Conservation (phyloP, 176 grass and related monocot species). For the Ensete ventricosum region DNA sequence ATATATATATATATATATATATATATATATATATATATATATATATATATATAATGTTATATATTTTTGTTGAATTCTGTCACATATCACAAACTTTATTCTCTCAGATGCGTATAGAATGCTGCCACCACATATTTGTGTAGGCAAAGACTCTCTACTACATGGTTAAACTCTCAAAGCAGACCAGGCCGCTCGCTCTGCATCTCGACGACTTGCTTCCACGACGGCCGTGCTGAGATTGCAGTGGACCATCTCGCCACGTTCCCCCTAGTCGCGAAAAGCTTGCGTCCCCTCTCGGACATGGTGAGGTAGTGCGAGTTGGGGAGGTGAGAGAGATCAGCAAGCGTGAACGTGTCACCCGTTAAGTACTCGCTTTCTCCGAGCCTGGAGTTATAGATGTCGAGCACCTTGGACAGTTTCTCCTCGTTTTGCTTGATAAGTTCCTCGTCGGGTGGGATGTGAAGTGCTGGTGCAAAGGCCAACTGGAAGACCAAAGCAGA, state of each 20-base stretch:
- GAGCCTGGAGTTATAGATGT: slow-evolving; percentile 45
- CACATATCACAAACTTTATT: too few species aligned
- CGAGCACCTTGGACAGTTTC: slow-evolving; percentile 42
- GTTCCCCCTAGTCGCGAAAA: slow-evolving; percentile 60
- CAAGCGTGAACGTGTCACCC: slow-evolving; percentile 50
- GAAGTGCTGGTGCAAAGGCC: slow-evolving; percentile 48
- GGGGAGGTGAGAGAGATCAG: slow-evolving; percentile 72
- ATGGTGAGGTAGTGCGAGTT: slow-evolving; percentile 61
- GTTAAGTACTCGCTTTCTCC: slow-evolving; percentile 35
- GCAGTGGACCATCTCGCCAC: slow-evolving; percentile 57
- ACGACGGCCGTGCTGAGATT: slow-evolving; percentile 46
- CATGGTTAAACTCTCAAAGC: slow-evolving; percentile 33
- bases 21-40: too few species aligned
- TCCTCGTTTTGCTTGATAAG: slow-evolving; percentile 34
- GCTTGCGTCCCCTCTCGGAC: slow-evolving; percentile 39
- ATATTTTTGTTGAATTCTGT: not conserved
- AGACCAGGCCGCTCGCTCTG: slow-evolving; percentile 54
- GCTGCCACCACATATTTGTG: too few species aligned
- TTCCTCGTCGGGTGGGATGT: slow-evolving; percentile 34
- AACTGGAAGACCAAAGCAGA: slow-evolving; percentile 68
- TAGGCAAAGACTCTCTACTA: not conserved
- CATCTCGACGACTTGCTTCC: slow-evolving; percentile 59
- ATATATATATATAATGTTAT: too few species aligned
- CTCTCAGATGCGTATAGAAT: too few species aligned
- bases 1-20: too few species aligned